Base-by-base conservation (phyloP, 2,329 filamentous ascomycete genomes). In the Sodiomyces alkalinus region DNA sequence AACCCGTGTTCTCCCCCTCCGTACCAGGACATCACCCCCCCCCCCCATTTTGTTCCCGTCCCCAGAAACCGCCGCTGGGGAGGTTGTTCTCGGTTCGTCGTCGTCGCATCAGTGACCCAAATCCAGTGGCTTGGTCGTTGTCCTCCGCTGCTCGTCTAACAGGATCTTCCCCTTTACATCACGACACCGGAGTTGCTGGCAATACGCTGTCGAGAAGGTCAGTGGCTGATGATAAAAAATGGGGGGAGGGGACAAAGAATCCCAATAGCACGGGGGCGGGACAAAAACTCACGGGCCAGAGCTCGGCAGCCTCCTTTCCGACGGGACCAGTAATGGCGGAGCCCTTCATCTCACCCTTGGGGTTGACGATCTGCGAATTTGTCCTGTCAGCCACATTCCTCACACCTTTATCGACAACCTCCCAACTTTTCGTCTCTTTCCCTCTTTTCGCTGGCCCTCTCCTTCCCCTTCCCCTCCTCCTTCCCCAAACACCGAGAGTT, bases 341-440 rank as follows among this genome's bases (percentile, higher is more conserved):
- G 58, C 90, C 90, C 80, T 98, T 98, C 90, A 98, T 98, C 72
- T 98, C 90, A 68, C 90, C 90, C 81, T 98, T 98, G 64, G 87
- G 85, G 74, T 98, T 98, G 73, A 98, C 90, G 55, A 98, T 98
- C 81, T 90, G 53, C 31, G 29, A 18, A 21, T 23, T 12, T 1
- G n/a, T 2, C 6, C 11, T 14, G 47, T 67, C 44, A 65, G 59
- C 44, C 15, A 28, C 22, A 31, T n/a, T n/a, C n/a, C n/a, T n/a
- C n/a, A n/a, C n/a, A n/a, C n/a, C n/a, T n/a, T n/a, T n/a, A 30
- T 36, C 33, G n/a, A 36, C 34, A 19, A n/a, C n/a, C 11, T 19
- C n/a, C 6, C n/a, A 17, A 28, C 3, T 15, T 5, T n/a, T 14
- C 7, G 5, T 18, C 10, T n/a, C n/a, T n/a, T n/a, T n/a, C n/a